phyloP scores from a whole-genome alignment of 2,329 filamentous ascomycete species.

The Penicillium brevicompactum region DNA sequence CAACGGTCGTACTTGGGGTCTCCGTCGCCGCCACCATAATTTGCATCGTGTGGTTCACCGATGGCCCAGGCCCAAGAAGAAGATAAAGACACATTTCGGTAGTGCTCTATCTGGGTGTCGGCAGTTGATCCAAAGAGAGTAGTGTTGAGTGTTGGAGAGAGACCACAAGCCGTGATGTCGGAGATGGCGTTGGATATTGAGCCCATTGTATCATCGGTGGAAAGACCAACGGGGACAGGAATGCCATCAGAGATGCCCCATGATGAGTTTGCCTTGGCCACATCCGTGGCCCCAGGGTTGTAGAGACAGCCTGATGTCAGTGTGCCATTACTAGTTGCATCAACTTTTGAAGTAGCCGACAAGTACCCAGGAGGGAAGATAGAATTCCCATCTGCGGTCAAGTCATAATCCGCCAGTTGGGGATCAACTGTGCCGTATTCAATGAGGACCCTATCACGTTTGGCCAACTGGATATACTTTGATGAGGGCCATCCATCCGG shows the following conservation, averaged over 20 bases:
- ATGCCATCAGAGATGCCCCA: constrained; percentile 49
- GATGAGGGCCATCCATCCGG: constrained; percentile 66
- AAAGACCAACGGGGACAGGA: constrained; percentile 28
- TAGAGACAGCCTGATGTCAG: constrained; percentile 59
- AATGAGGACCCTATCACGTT: constrained; percentile 56
- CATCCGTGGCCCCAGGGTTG: constrained; percentile 38
- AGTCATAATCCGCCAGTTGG: constrained; percentile 59
- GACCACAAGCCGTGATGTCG: constrained; percentile 58
- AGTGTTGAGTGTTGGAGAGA: constrained; percentile 61
- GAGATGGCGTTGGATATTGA: constrained; percentile 38
- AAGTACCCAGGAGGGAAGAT: constrained; percentile 57
- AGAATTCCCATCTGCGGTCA: constrained; percentile 50
- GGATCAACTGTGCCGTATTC: constrained; percentile 60
- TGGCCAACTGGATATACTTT: constrained; percentile 57
- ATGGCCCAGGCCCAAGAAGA: constrained; percentile 64
- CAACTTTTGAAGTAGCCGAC: constrained; percentile 37
- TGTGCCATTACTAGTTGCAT: constrained; percentile 40
- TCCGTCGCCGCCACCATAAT: constrained; percentile 29
- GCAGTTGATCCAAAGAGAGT: constrained; percentile 57
- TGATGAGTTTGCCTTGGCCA: constrained; percentile 55
- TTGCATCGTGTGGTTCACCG: constrained; percentile 56
- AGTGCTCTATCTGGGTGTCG: constrained; percentile 46
- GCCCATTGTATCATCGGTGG: constrained; percentile 28
- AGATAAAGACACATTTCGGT: constrained; percentile 54
- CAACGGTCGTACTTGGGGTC: constrained; percentile 52